These are phyloP conservation scores for Teratosphaeria gauchensis DNA, from an alignment of 2,329 filamentous ascomycete genomes.

Conservation along the genomic window DNA sequence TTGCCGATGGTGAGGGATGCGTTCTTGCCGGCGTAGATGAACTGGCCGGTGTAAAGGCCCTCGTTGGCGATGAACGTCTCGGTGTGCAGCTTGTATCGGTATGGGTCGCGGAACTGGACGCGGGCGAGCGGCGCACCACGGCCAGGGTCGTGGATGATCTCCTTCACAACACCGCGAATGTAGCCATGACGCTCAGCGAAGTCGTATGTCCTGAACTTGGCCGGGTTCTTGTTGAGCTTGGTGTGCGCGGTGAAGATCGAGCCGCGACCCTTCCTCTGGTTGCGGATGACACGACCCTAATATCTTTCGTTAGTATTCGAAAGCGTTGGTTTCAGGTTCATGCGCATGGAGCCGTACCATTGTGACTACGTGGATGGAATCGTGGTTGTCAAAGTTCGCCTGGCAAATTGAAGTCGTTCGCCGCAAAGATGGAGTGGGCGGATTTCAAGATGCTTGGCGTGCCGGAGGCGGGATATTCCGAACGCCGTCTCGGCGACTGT, in stretches of 20 bases:
- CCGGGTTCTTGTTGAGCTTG: slow-evolving; percentile 78
- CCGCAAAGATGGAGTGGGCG: too few species aligned
- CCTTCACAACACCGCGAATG: slow-evolving; percentile 92
- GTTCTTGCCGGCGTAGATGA: slow-evolving; percentile 99
- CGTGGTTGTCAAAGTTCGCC: not conserved
- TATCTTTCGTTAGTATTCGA: slow-evolving; percentile 1
- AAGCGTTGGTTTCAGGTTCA: slow-evolving; percentile 4
- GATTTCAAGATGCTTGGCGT: not conserved
- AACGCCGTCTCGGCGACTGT: not conserved
- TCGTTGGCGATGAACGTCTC: slow-evolving; percentile 99
- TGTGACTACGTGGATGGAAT: slow-evolving; percentile 7
- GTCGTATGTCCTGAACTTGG: slow-evolving; percentile 95
- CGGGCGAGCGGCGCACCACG: slow-evolving; percentile 96
- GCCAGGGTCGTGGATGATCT: slow-evolving; percentile 98
- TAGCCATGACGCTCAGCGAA: slow-evolving; percentile 76
- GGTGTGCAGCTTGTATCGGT: slow-evolving; percentile 93
- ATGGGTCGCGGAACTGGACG: slow-evolving; percentile 94
- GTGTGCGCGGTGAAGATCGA: slow-evolving; percentile 56
- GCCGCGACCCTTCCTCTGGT: slow-evolving; percentile 66
- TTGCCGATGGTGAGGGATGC: slow-evolving; percentile 94
- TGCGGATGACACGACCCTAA: slow-evolving; percentile 62
- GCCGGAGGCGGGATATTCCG: not conserved
- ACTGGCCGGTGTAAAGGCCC: slow-evolving; percentile 99
- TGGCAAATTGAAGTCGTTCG: not conserved
- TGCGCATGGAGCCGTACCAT: slow-evolving; percentile 9